phyloP scores from a whole-genome alignment of 2,329 filamentous ascomycete species.

The Colletotrichum theobromicola region DNA sequence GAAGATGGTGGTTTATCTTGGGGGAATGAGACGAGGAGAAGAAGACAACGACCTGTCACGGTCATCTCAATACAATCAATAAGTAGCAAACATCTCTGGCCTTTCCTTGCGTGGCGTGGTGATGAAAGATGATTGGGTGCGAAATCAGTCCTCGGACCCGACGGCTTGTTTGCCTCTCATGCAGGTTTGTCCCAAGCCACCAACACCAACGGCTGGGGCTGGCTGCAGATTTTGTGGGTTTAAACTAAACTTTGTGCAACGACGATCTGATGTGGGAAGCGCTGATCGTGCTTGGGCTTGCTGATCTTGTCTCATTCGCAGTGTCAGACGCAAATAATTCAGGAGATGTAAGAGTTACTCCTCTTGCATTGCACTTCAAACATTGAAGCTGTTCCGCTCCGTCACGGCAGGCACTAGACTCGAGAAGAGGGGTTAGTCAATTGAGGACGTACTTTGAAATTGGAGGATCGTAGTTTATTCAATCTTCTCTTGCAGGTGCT shows the following conservation, averaged over 20 bases:
- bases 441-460: accelerated
- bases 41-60: not conserved
- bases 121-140: not conserved
- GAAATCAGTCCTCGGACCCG: not conserved
- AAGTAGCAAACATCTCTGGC: not conserved
- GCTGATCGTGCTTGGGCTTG: not conserved
- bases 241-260: not conserved
- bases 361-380: not conserved
- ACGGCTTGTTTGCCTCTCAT: not conserved
- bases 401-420: not conserved
- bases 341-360: not conserved
- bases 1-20: not conserved
- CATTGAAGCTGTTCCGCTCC: not conserved
- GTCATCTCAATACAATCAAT: not conserved
- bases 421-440: not conserved
- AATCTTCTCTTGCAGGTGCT: not conserved
- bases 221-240: not conserved
- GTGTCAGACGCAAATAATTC: not conserved
- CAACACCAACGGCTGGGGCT: not conserved
- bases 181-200: not conserved
- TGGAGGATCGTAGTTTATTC: not conserved
- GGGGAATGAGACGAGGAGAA: not conserved
- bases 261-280: not conserved
- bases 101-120: not conserved
- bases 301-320: not conserved